Percentiles rank a stretch among this genome's conserved stretches.
These are phyloP conservation scores for Metarhizium album DNA, from an alignment of 2,329 filamentous ascomycete species.

Conservation along the genomic window DNA sequence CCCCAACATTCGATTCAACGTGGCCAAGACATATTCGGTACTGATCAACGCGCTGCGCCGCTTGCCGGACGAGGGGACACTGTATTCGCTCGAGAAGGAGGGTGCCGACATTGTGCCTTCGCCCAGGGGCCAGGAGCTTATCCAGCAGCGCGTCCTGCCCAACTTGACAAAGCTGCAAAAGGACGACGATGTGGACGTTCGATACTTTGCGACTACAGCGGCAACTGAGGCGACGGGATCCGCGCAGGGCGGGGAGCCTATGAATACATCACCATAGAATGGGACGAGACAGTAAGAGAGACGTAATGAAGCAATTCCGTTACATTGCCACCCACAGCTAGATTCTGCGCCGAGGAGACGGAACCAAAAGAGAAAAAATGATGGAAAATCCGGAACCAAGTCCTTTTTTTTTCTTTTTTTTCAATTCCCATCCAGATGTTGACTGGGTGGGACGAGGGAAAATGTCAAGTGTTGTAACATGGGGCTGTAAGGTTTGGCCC, in stretches of 20 bases:
- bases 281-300: conserved; percentile 20
- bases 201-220: conserved; percentile 93
- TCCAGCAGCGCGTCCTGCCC: conserved; percentile 76
- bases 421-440: not conserved
- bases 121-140: conserved; percentile 64
- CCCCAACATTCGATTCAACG: conserved; percentile 98
- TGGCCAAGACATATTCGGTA: conserved; percentile 91
- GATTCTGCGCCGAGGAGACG: not conserved
- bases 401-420: not conserved
- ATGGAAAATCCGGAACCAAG: not conserved
- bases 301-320: conserved; percentile 43
- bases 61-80: conserved; percentile 77
- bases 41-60: conserved; percentile 87
- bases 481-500: not conserved
- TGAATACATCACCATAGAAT: conserved; percentile 56
- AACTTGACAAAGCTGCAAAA: conserved; percentile 92
- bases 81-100: conserved; percentile 75
- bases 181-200: conserved; percentile 95
- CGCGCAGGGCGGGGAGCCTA: conserved; percentile 42
- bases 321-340: conserved; percentile 17
- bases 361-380: conserved; percentile 1
- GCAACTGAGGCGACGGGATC: conserved; percentile 46
- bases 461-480: not conserved
- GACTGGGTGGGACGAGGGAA: not conserved
- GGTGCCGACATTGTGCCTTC: conserved; percentile 53